Percentiles rank a stretch among this genome's conserved stretches.
phyloP scores from a whole-genome alignment of 805 yeast genomes.

The Alloascoidea africana region DNA sequence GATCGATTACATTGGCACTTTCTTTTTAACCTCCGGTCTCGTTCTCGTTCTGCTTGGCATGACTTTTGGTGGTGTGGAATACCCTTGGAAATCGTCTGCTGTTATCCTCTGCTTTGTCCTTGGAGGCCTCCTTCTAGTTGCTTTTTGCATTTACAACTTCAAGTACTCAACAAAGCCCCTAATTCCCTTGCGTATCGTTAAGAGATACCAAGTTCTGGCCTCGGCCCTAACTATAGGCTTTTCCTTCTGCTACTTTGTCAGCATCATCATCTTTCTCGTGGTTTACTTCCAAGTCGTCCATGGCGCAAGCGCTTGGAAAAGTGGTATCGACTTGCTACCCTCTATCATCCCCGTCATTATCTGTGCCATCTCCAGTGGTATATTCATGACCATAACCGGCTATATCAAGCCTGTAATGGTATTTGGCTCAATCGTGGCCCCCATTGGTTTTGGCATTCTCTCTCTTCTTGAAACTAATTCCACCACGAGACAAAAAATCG shows the following conservation, averaged over 20 bases:
- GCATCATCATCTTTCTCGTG: constrained; percentile 20
- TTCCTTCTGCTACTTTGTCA: constrained; percentile 24
- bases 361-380: constrained; percentile 23
- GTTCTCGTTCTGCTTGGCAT: constrained; percentile 32
- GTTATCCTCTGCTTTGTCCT: constrained; percentile 32
- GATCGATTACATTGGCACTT: constrained; percentile 36
- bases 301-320: constrained; percentile 23
- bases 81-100: constrained; percentile 38
- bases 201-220: constrained; percentile 20
- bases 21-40: constrained; percentile 24
- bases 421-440: constrained; percentile 8
- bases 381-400: constrained; percentile 21
- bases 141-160: constrained; percentile 15
- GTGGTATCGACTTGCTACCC: constrained; percentile 32
- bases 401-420: constrained; percentile 6
- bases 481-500: constrained; percentile 9
- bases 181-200: constrained; percentile 26
- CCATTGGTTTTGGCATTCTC: constrained; percentile 13
- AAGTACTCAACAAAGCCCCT: constrained; percentile 27
- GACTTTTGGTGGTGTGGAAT: constrained; percentile 37
- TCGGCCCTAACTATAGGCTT: constrained; percentile 23
- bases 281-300: constrained; percentile 36
- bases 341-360: constrained; percentile 23
- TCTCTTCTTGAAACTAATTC: constrained; percentile 11
- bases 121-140: constrained; percentile 19